phyloP scores from a whole-genome alignment of 805 yeast genomes.

The Sugiyamaella lignohabitans region DNA sequence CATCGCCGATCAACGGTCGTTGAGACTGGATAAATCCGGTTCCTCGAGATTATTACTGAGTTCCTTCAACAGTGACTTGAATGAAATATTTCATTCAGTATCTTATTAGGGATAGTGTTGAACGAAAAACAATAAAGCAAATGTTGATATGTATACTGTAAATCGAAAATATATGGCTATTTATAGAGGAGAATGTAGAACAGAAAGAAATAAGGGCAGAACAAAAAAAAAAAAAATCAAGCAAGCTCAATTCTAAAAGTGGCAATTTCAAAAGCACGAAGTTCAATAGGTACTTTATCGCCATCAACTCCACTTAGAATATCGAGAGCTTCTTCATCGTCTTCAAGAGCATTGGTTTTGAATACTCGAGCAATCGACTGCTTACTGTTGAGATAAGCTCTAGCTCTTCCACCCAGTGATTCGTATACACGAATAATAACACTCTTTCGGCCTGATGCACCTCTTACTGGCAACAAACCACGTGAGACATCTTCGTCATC shows the following conservation, averaged over 20 bases:
- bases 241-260: slow-evolving; percentile 43
- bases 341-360: slow-evolving; percentile 38
- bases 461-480: slow-evolving; percentile 38
- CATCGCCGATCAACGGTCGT: too few species aligned
- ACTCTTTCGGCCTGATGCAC: slow-evolving; percentile 41
- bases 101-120: too few species aligned
- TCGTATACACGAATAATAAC: slow-evolving; percentile 77
- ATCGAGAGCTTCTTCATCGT: slow-evolving; percentile 31
- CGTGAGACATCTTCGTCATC: slow-evolving; percentile 50
- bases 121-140: too few species aligned
- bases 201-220: too few species aligned
- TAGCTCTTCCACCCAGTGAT: slow-evolving; percentile 72
- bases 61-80: too few species aligned
- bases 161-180: too few species aligned
- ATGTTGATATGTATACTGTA: too few species aligned
- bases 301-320: slow-evolving; percentile 25
- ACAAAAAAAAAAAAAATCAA: neutral
- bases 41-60: too few species aligned
- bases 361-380: slow-evolving; percentile 50
- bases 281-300: slow-evolving; percentile 36
- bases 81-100: too few species aligned
- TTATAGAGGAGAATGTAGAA: too few species aligned
- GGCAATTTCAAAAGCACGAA: slow-evolving; percentile 77
- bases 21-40: too few species aligned
- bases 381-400: slow-evolving; percentile 32